Conservation (phyloP, 768 basidiomycete genomes). For the Aureoboletus auriporus region DNA sequence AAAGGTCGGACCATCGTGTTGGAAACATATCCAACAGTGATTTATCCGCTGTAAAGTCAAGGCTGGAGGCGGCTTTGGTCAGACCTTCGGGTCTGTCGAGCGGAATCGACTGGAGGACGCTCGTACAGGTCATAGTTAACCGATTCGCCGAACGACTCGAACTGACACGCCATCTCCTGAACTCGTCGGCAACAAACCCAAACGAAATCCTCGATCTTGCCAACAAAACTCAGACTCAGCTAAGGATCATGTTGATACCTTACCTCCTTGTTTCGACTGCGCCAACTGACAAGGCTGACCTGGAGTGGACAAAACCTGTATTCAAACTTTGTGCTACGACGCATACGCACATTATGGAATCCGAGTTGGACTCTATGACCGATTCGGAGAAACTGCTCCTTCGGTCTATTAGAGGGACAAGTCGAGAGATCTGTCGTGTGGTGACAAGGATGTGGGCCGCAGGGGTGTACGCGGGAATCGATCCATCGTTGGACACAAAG, state of each 20-base stretch:
- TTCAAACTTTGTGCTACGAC: constrained; percentile 22
- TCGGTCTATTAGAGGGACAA: constrained; percentile 30
- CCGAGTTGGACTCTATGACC: constrained; percentile 14
- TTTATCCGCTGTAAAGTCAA: constrained; percentile 2
- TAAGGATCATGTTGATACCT: constrained; percentile 26
- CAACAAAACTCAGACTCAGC: constrained; percentile 17
- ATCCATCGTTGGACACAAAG: too few species aligned
- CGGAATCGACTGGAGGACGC: constrained; percentile 33
- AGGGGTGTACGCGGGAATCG: too few species aligned
- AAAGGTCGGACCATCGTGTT: constrained; percentile 32
- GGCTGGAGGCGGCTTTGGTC: constrained; percentile 1
- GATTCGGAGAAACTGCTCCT: constrained; percentile 28
- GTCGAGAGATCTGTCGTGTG: constrained; percentile 45
- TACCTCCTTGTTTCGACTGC: constrained; percentile 19
- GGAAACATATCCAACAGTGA: constrained; percentile 25
- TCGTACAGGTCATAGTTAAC: constrained; percentile 27
- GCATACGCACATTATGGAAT: constrained; percentile 17
- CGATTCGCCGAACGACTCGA: constrained; percentile 32
- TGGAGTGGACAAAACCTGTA: constrained; percentile 16
- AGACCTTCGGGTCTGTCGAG: constrained; percentile 17
- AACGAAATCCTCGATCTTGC: constrained; percentile 3
- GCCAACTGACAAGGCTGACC: background rate
- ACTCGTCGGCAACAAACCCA: constrained; percentile 2
- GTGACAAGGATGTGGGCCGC: too few species aligned
- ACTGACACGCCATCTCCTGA: constrained; percentile 19